phyloP scores from a whole-genome alignment of 495 filamentous ascomycete species.

The Rhypophila decipiens region DNA sequence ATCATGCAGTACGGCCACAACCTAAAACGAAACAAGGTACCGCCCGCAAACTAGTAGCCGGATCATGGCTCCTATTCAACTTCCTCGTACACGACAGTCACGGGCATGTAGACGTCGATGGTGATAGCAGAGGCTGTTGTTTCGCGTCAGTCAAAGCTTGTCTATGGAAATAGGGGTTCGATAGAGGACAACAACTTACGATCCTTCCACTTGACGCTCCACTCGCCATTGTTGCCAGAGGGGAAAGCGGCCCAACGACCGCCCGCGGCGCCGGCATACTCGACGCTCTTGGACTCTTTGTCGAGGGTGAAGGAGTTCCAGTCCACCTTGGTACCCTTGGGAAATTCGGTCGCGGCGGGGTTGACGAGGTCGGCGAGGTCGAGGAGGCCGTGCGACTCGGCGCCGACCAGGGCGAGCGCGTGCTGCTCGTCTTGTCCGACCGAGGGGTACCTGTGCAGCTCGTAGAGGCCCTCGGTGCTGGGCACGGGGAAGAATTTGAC shows the following conservation, averaged over 20 bases:
- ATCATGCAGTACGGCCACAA: no score
- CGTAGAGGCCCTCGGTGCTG: conserved; percentile 5
- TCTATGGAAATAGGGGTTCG: background rate
- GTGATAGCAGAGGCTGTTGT: conserved; percentile 24
- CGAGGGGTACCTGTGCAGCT: conserved; percentile 31
- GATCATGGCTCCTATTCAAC: conserved; percentile 2
- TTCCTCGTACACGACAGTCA: conserved; percentile 27
- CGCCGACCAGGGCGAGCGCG: conserved; percentile 29
- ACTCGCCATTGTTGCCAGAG: conserved; percentile 9
- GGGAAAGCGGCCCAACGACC: conserved; percentile 34
- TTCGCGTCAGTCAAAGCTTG: background rate
- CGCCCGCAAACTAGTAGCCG: no score
- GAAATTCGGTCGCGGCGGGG: conserved; percentile 19
- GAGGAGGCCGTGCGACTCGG: conserved; percentile 15
- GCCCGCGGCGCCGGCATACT: conserved; percentile 14
- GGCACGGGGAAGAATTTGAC: conserved; percentile 3
- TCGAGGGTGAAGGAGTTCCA: conserved; percentile 29
- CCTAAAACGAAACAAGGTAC: no score
- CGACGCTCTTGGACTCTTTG: conserved; percentile 7
- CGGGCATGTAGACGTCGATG: conserved; percentile 29
- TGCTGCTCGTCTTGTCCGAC: conserved; percentile 26
- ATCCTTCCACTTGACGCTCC: conserved; percentile 34
- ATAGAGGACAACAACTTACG: conserved; percentile 14
- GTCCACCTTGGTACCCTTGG: conserved; percentile 22
- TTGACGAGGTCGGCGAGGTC: conserved; percentile 30